Evolutionary conservation across 2,329 filamentous ascomycete species (phyloP), one percentile per base, ranked within the genome.

Genomic region (Aschersonia sp.): DNA sequence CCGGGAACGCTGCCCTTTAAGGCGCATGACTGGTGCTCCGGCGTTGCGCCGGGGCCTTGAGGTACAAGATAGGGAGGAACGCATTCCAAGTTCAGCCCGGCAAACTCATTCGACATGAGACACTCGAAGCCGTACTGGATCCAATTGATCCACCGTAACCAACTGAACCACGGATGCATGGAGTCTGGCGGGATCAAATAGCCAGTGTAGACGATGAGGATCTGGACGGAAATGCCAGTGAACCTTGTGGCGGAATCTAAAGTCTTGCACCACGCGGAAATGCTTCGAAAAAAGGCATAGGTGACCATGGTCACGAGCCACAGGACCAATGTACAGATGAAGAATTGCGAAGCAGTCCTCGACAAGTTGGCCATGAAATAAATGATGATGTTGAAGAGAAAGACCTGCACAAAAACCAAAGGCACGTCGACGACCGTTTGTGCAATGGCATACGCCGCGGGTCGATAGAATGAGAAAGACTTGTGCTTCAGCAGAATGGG

Each of bases 351-450:
- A 0, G 83, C 72, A 31, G 78, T 75, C 31, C 81, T 68, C 47
- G 81, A 72, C 2, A 91, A 70, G 46, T 83, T 79, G 0, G 81
- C 77, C 81, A 91, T 82, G 63, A 89, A 89, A 66, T 89, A 91
- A 40, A 89, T 69, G 20, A 82, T 74, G 40, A 86, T 45, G 51
- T 84, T 84, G 65, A 89, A 89, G 28, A 78, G 65, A 47, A 83
- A 65, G 0, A 82, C 71, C 54, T 85, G 84, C 5, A 73, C 48
- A 9, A 87, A 67, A 52, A 89, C 79, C 5, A 74, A 54, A 0
- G 78, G 62, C 66, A 82, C 52, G 75, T 87, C 79, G 1, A 69
- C 63, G 0, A 81, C 64, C 0, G 78, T 72, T 31, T 75, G 69
- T 4, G 77, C 77, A 2, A 81, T 65, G 1, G 74, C 71, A 51